These are phyloP conservation scores for Parietaria judaica DNA, from an alignment of 306 rosid species.

Conservation along the genomic window DNA sequence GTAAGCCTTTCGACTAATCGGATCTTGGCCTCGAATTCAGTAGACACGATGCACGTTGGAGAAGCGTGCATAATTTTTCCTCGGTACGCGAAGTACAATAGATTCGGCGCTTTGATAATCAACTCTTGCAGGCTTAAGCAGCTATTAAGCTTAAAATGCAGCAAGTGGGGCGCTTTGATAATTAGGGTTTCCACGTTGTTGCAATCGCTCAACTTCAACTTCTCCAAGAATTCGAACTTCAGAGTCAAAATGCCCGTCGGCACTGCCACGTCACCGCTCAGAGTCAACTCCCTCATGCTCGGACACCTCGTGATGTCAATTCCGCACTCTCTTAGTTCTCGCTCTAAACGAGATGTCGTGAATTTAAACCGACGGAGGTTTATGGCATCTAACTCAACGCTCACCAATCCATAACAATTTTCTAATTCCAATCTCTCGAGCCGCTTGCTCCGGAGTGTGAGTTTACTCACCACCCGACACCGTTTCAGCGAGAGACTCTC, in stretches of 20 bases:
- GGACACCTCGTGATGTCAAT: neutral
- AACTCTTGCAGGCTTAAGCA: neutral
- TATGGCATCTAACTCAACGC: neutral
- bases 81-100: neutral
- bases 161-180: too few relatives aligned
- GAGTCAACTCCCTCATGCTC: neutral
- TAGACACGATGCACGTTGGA: neutral
- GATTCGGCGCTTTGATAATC: conserved; percentile 4
- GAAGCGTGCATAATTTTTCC: neutral
- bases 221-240: neutral
- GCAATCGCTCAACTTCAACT: neutral
- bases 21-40: neutral
- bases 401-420: neutral
- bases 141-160: neutral
- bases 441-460: neutral
- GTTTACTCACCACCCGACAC: neutral
- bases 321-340: neutral
- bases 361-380: neutral
- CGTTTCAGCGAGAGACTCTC: neutral
- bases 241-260: too few relatives aligned
- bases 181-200: too few relatives aligned
- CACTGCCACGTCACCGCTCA: neutral
- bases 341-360: too few relatives aligned
- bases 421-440: neutral
- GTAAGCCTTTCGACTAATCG: neutral